Base-by-base conservation (phyloP, 148 eudicot species). In the Polygonum aviculare region DNA sequence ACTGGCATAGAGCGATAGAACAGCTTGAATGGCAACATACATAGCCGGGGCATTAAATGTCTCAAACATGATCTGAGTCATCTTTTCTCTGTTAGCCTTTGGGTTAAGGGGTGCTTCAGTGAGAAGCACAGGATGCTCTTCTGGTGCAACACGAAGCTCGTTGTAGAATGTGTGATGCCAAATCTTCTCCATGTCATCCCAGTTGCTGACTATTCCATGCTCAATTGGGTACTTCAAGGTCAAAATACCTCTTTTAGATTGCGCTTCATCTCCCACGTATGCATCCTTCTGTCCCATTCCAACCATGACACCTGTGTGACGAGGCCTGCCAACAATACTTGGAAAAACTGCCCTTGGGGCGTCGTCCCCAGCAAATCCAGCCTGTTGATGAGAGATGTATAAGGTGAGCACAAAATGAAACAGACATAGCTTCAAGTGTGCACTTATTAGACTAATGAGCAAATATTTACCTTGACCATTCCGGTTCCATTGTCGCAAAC, bases 141-240 rank as follows among this genome's bases (percentile, higher is more conserved):
- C 74, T 38, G 74, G 74, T 31, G 74, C 74, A 39, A 70, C 74
- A 70, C 74, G 74, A 11, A 70, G 74, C 40, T 70, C 74, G 40
- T 70, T 70, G 74, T 70, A 70, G 74, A 70, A 70, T 18, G 74
- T 70, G 74, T 70, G 74, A 70, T 70, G 74, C 74, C 74, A 70
- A 26, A 70, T 70, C 74, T 70, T 70, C 49, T 70, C 74, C 74
- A 70, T 70, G 47, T 70, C 74, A 12, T 70, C 74, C 74, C 74
- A 70, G 74, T 70, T 70, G 49, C 74, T 70, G 19, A 70, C 74
- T 38, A 70, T 70, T 14, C 74, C 74, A 16, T 70, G 74, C 74
- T 70, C 74, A 70, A 70, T 70, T 38, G 74, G 74, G 74, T 70
- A 70, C 31, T 70, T 70, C 74, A 70, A 70, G 16, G 74, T 70